These are phyloP conservation scores for Albatrellus ellisii DNA, from an alignment of 768 basidiomycete species.

Conservation along the genomic window DNA sequence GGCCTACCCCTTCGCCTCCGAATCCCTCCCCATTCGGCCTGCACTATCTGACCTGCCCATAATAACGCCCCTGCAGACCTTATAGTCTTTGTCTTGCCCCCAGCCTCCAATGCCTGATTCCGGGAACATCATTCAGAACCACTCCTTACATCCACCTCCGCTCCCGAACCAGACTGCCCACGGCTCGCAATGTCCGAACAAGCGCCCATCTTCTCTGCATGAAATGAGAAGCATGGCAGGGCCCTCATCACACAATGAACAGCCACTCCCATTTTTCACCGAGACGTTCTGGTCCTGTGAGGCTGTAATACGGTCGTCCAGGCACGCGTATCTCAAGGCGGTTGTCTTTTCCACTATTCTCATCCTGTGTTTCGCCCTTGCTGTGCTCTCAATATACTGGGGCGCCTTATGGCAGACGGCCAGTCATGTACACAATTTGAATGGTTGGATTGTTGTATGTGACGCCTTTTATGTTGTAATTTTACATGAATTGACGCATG, in stretches of 20 bases:
- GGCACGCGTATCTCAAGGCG: slow-evolving; percentile 30
- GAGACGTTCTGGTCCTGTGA: slow-evolving; percentile 13
- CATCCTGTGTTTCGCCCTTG: slow-evolving; percentile 29
- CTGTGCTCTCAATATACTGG: slow-evolving; percentile 47
- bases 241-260: background rate
- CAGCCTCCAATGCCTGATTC: too few species aligned
- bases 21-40: too few species aligned
- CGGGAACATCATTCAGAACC: too few species aligned
- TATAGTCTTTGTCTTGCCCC: too few species aligned
- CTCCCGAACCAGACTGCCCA: too few species aligned
- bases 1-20: too few species aligned
- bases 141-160: too few species aligned
- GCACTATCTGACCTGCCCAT: too few species aligned
- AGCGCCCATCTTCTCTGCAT: too few species aligned
- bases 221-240: too few species aligned
- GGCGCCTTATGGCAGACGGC: slow-evolving; percentile 37
- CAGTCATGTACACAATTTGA: slow-evolving; percentile 25
- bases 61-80: too few species aligned
- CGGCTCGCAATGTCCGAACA: too few species aligned
- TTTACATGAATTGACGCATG: background rate
- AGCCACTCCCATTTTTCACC: slow-evolving; percentile 10
- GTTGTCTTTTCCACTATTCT: slow-evolving; percentile 23
- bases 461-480: background rate
- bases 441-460: slow-evolving; percentile 48
- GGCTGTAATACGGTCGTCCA: slow-evolving; percentile 13